Evolutionary conservation across 345 rosid genomes (phyloP).

Genomic region (Acer saccharum): DNA sequence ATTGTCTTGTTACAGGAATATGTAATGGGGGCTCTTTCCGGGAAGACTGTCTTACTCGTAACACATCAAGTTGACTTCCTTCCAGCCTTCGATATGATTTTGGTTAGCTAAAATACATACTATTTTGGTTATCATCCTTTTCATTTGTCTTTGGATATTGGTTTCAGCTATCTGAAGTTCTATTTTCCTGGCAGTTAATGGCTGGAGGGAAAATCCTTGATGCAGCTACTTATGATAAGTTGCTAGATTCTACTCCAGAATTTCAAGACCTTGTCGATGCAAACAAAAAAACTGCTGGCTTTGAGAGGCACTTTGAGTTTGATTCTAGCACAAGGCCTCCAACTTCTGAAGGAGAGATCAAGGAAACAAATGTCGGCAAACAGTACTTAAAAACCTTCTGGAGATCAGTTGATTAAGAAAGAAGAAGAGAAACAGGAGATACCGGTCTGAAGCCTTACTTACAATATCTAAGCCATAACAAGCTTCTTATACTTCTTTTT

Average conservation of each 20-base stretch:
- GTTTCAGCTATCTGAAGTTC: background rate
- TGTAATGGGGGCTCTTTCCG: slow-evolving; percentile 44
- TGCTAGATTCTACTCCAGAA: slow-evolving; percentile 38
- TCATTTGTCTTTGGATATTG: background rate
- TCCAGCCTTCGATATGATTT: slow-evolving; percentile 43
- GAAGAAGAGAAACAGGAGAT: slow-evolving; percentile 58
- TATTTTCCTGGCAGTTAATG: slow-evolving; percentile 40
- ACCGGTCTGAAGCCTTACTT: slow-evolving; percentile 53
- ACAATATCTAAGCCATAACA: slow-evolving; percentile 39
- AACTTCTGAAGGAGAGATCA: slow-evolving; percentile 37
- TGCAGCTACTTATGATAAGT: slow-evolving; percentile 39
- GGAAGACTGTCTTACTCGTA: slow-evolving; percentile 56
- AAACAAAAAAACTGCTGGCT: slow-evolving; percentile 32
- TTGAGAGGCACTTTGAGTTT: slow-evolving; percentile 3
- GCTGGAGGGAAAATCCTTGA: slow-evolving; percentile 41
- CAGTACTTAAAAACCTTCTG: slow-evolving; percentile 5
- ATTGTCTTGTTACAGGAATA: slow-evolving; percentile 40
- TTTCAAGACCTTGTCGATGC: slow-evolving; percentile 55
- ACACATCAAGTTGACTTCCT: slow-evolving; percentile 67
- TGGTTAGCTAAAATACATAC: slow-evolving; percentile 36
- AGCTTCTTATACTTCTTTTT: slow-evolving; percentile 36
- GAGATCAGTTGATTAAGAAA: slow-evolving; percentile 51
- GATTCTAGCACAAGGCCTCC: slow-evolving; percentile 4
- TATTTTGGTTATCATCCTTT: background rate
- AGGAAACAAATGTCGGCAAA: slow-evolving; percentile 21